These are phyloP conservation scores for Mortierella sp. DNA, from an alignment of 371 early-diverging fungal genomes.

Conservation along the genomic window DNA sequence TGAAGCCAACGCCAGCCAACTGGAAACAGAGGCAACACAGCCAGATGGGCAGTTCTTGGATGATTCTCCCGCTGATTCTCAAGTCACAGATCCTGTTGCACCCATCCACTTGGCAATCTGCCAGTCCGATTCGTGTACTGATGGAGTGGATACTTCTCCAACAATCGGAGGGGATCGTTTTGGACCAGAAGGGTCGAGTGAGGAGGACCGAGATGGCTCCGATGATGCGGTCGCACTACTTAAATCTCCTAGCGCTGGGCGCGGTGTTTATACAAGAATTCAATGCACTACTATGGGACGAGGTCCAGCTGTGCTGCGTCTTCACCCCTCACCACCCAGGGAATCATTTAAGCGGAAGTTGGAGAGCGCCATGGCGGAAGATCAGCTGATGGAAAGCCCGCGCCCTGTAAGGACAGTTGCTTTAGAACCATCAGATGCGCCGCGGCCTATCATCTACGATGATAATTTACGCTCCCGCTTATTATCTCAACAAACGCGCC, in stretches of 20 bases:
- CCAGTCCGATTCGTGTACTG: constrained; percentile 6
- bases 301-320: not conserved
- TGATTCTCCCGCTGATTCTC: constrained; percentile 1
- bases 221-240: constrained; percentile 39
- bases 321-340: not conserved
- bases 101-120: constrained; percentile 26
- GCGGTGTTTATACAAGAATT: constrained; percentile 19
- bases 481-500: not conserved
- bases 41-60: constrained; percentile 46
- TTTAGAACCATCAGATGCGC: not conserved
- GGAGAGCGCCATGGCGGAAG: constrained; percentile 32
- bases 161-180: not conserved
- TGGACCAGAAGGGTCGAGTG: constrained; percentile 9
- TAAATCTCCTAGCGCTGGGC: constrained; percentile 48
- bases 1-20: constrained; percentile 28
- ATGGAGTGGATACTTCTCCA: not conserved
- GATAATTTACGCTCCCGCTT: not conserved
- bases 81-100: constrained; percentile 8
- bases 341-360: constrained; percentile 32
- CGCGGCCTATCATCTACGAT: not conserved
- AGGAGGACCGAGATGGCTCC: constrained; percentile 23
- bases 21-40: constrained; percentile 44
- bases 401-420: not conserved
- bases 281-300: constrained; percentile 10
- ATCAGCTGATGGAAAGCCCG: not conserved